These are phyloP conservation scores for Epichloe elymi DNA, from an alignment of 2,329 filamentous ascomycete species.

Conservation along the genomic window DNA sequence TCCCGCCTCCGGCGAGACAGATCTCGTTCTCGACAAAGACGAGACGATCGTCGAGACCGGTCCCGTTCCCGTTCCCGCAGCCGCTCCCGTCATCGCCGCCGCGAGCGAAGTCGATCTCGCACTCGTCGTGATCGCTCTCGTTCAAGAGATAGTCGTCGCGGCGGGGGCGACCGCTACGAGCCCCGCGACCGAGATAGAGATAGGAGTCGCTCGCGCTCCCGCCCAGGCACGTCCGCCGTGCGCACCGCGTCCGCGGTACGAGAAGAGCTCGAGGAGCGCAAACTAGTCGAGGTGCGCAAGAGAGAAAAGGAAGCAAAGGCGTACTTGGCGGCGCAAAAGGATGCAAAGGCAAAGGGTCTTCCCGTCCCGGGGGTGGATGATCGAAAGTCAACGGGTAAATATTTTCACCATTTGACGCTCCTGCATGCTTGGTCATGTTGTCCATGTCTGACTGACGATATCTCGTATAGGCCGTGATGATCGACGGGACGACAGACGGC, in stretches of 20 bases:
- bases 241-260: slow-evolving; percentile 28
- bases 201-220: slow-evolving; percentile 32
- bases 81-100: slow-evolving; percentile 19
- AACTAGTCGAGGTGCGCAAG: slow-evolving; percentile 47
- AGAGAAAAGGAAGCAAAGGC: slow-evolving; percentile 51
- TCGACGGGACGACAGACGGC: slow-evolving; percentile 25
- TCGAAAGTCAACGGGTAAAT: slow-evolving; percentile 17
- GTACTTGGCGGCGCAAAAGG: slow-evolving; percentile 48
- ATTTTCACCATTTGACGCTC: too few relatives aligned
- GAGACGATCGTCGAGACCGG: slow-evolving; percentile 19
- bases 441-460: neutral
- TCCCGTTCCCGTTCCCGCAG: slow-evolving; percentile 9
- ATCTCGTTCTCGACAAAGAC: slow-evolving; percentile 25
- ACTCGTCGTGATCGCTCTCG: slow-evolving; percentile 10
- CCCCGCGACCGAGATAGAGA: slow-evolving; percentile 13
- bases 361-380: slow-evolving; percentile 46
- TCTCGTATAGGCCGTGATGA: neutral
- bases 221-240: slow-evolving; percentile 21
- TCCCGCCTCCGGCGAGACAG: slow-evolving; percentile 24
- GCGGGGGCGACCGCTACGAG: slow-evolving; percentile 9
- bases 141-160: slow-evolving; percentile 12
- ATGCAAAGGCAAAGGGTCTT: slow-evolving; percentile 45
- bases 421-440: too few relatives aligned
- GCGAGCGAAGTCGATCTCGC: slow-evolving; percentile 14
- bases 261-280: slow-evolving; percentile 42